A percentile compares a stretch with the other conserved stretches of the same genome.
These are phyloP conservation scores for Xylaria acuta DNA, from an alignment of 495 filamentous ascomycete species.

Conservation along the genomic window DNA sequence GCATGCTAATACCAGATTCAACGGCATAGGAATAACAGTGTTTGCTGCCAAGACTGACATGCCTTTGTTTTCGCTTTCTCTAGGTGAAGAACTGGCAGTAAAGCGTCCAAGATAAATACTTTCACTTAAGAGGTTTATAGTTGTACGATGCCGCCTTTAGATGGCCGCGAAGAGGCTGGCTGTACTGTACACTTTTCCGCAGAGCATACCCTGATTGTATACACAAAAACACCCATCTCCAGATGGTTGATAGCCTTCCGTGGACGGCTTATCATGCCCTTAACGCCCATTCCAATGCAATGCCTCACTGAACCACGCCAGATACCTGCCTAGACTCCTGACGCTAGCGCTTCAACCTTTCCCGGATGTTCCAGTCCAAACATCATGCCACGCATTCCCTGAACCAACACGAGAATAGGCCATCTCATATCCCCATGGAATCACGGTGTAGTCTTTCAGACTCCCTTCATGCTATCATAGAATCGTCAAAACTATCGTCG, in stretches of 20 bases:
- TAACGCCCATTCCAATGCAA: constrained; percentile 29
- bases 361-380: constrained; percentile 12
- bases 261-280: constrained; percentile 19
- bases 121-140: background rate
- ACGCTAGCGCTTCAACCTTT: constrained; percentile 20
- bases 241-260: constrained; percentile 25
- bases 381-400: constrained; percentile 19
- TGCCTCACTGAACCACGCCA: constrained; percentile 10
- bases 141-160: constrained; percentile 9
- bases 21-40: background rate
- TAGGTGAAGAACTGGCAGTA: background rate
- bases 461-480: constrained; percentile 53
- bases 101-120: background rate
- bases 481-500: constrained; percentile 78
- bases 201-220: constrained; percentile 25
- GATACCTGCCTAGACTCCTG: constrained; percentile 25
- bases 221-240: constrained; percentile 26
- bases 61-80: background rate
- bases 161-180: constrained; percentile 14
- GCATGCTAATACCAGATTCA: background rate
- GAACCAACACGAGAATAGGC: constrained; percentile 16
- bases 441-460: constrained; percentile 18
- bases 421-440: constrained; percentile 5
- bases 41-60: background rate
- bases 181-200: constrained; percentile 27